Base-by-base conservation (phyloP, 1,139 yeast species). In the Candida sojae region DNA sequence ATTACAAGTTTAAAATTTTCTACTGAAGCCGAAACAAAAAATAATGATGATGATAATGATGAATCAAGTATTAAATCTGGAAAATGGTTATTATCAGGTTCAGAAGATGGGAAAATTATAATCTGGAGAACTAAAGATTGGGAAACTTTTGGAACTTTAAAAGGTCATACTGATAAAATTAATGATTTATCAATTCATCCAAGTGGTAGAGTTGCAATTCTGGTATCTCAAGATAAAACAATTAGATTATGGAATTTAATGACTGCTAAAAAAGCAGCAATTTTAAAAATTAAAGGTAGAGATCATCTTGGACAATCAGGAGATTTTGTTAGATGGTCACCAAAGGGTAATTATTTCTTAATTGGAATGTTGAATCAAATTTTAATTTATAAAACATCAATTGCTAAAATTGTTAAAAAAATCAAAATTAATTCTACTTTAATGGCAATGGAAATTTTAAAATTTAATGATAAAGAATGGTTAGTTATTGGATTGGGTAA, bases 121-220 rank as follows among this genome's bases (percentile, higher is more conserved):
- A 80, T 93, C 46, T 93, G 99, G 99, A 79, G 99, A 67, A 87
- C 95, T 5, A 90, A 89, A 63, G 99, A 95, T 67, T 93, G 99
- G 99, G 98, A 93, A 63, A 79, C 84, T 43, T 84, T 90, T 63
- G 96, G 95, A 2, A 84, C 86, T 26, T 73, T 95, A 64, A 91
- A 91, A 68, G 97, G 97, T 5, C 97, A 91, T 64, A 75, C 75
- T 28, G 91, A 83, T 28, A 76, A 85, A 48, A 80, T 95, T 38
- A 87, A 86, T 58, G 98, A 90, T 65, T 62, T 93, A 44, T 87
- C 92, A 33, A 87, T 93, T 43, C 99, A 93, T 64, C 96, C 96
- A 12, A 76, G 91, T n/a, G 97, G 96, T 13, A 80, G 91, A 67
- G 84, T 93, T 47, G 97, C 97, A 7, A 82, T 95, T 32, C 86